phyloP scores from a whole-genome alignment of 306 rosid species.

The Prosopis cineraria region DNA sequence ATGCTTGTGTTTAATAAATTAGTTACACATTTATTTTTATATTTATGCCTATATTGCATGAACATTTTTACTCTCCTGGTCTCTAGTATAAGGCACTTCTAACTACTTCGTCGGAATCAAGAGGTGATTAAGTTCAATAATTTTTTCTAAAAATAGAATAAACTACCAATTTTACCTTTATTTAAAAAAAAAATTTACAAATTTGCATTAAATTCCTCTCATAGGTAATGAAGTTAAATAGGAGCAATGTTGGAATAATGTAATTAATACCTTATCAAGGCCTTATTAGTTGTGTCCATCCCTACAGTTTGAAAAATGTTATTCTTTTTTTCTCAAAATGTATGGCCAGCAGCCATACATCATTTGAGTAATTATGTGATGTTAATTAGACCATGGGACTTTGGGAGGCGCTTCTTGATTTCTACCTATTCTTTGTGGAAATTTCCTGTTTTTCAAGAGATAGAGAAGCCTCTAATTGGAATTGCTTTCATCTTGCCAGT shows the following conservation, averaged over 20 bases:
- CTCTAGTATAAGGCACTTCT: too few species aligned
- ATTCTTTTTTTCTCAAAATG: not conserved
- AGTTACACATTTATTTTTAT: not conserved
- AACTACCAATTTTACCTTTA: too few species aligned
- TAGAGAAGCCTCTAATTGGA: constrained; percentile 11
- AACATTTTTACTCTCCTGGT: not conserved
- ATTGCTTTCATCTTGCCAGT: not conserved
- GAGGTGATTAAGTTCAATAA: too few species aligned
- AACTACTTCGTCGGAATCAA: too few species aligned
- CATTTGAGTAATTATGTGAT: not conserved
- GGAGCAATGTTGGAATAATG: too few species aligned
- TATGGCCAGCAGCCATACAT: not conserved
- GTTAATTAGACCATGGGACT: not conserved
- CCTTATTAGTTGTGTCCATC: not conserved
- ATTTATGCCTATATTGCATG: not conserved
- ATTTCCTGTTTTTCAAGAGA: not conserved
- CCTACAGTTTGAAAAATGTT: too few species aligned
- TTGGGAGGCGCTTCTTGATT: constrained; percentile 1
- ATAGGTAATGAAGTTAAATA: too few species aligned
- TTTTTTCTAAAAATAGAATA: too few species aligned
- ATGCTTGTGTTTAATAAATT: not conserved
- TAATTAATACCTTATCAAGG: too few species aligned
- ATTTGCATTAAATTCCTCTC: too few species aligned
- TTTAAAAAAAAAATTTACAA: too few species aligned
- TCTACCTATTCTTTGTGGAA: not conserved